Base-by-base conservation (phyloP, 2,329 filamentous ascomycete species). In the Colletotrichum tamarilloi region DNA sequence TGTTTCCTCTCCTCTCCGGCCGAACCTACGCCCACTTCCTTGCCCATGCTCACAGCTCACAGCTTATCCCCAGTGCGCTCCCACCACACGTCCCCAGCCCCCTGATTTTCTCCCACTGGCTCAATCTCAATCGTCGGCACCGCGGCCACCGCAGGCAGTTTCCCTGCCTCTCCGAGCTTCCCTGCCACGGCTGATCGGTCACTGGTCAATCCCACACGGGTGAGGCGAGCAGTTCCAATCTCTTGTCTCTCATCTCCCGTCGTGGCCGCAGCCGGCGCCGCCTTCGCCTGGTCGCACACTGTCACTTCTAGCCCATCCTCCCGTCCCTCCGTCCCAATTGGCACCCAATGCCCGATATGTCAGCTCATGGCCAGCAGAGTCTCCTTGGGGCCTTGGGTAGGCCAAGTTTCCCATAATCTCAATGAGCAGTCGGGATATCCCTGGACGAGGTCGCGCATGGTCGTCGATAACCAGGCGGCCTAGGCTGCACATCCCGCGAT, bases 201-300 rank as follows among this genome's bases (percentile, higher is more conserved):
- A 64, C 11, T 56, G 67, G 26, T 38, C 60, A 57, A 62, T 30
- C 68, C 55, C 60, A 64, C 26, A 64, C 26, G 57, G 67, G 60
- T 70, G 60, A 73, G 70, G 67, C 67, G 67, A 62, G 67, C 60
- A 60, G 46, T 28, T 52, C 56, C 62, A 73, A 66, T 65, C 60
- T 63, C 42, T n/a, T 28, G 11, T 59, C 64, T 35, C 16, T 12
- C 38, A 42, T 69, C 57, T n/a, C 26, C 55, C 19, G 12, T 56
- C 55, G 8, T 49, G 42, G 42, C 42, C 42, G 42, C 42, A 9
- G 42, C 19, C n/a, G 26, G 22, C 42, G 19, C 19, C n/a, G 26
- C 28, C 49, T n/a, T 66, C 46, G 35, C 38, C 53, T 38, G 32
- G 56, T 35, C 24, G 53, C 55, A n/a, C 38, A n/a, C 12, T 46